Conservation (phyloP, 2,329 filamentous ascomycete genomes). For the Talaromyces sp. region DNA sequence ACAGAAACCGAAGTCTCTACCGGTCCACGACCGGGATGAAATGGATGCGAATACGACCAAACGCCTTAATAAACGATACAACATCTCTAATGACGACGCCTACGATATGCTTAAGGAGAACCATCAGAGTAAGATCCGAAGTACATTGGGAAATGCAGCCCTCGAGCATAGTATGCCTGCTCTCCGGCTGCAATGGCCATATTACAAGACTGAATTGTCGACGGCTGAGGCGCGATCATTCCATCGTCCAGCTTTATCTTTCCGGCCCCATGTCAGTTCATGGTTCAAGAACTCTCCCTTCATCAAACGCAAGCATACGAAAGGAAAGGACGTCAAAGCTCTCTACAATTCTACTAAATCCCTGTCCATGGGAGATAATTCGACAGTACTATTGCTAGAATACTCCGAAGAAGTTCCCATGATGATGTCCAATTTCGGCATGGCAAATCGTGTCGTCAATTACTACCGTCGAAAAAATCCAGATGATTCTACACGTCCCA, state of each 20-base stretch:
- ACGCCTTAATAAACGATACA: constrained; percentile 76
- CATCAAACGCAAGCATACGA: constrained; percentile 76
- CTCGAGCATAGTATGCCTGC: constrained; percentile 94
- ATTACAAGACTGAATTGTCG: constrained; percentile 82
- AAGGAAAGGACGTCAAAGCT: constrained; percentile 70
- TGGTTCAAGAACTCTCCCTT: constrained; percentile 67
- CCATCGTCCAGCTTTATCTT: constrained; percentile 72
- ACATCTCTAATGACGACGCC: constrained; percentile 91
- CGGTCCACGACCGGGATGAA: constrained; percentile 47
- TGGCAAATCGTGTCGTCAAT: constrained; percentile 94
- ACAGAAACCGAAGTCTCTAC: constrained; percentile 45
- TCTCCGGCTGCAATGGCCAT: constrained; percentile 85
- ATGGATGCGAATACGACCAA: constrained; percentile 66
- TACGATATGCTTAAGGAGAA: constrained; percentile 97
- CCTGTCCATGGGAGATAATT: constrained; percentile 82
- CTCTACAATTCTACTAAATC: constrained; percentile 77
- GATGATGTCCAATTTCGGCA: constrained; percentile 91
- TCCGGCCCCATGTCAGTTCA: constrained; percentile 64
- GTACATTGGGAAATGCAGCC: constrained; percentile 82
- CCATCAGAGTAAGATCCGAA: constrained; percentile 90
- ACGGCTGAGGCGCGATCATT: constrained; percentile 71
- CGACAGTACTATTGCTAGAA: constrained; percentile 79
- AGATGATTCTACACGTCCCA: constrained; percentile 71
- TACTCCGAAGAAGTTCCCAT: constrained; percentile 93
- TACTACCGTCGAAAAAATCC: constrained; percentile 84